Percentiles rank a stretch among this genome's conserved stretches.
Evolutionary conservation across 768 basidiomycete species (phyloP).

Genomic region (Strobilomyces echinocephalus): DNA sequence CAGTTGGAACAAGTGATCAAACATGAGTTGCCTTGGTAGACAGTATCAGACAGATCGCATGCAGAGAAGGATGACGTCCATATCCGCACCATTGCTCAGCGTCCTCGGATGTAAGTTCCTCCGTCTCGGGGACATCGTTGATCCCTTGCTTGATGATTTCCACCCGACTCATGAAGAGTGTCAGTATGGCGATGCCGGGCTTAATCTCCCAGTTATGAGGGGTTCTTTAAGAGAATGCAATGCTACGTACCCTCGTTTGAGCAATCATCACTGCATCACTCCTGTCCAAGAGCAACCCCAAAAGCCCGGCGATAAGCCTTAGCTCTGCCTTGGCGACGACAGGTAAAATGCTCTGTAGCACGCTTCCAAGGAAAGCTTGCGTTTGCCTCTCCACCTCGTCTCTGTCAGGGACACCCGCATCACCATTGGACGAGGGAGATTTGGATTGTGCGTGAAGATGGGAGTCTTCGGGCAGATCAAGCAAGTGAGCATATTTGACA

Average conservation of each 20-base stretch:
- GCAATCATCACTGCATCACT: constrained; percentile 71
- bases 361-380: constrained; percentile 79
- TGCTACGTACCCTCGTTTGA: constrained; percentile 66
- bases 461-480: constrained; percentile 64
- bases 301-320: constrained; percentile 78
- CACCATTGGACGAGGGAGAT: constrained; percentile 15
- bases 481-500: constrained; percentile 66
- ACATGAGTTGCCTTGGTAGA: constrained; percentile 74
- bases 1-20: constrained; percentile 79
- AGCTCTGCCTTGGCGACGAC: constrained; percentile 77
- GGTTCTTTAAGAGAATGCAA: neutral
- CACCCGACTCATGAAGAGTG: constrained; percentile 87
- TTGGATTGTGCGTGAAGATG: constrained; percentile 21
- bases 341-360: constrained; percentile 82
- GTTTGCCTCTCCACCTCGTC: constrained; percentile 83
- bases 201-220: constrained; percentile 28
- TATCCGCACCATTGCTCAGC: constrained; percentile 70
- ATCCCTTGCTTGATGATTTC: constrained; percentile 82
- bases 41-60: constrained; percentile 6
- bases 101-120: constrained; percentile 66
- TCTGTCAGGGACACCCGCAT: constrained; percentile 37
- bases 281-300: constrained; percentile 77
- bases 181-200: constrained; percentile 91
- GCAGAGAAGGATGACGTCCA: neutral
- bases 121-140: constrained; percentile 47